These are phyloP conservation scores for Arachnopeziza araneosa DNA, from an alignment of 2,329 filamentous ascomycete genomes.

Conservation along the genomic window DNA sequence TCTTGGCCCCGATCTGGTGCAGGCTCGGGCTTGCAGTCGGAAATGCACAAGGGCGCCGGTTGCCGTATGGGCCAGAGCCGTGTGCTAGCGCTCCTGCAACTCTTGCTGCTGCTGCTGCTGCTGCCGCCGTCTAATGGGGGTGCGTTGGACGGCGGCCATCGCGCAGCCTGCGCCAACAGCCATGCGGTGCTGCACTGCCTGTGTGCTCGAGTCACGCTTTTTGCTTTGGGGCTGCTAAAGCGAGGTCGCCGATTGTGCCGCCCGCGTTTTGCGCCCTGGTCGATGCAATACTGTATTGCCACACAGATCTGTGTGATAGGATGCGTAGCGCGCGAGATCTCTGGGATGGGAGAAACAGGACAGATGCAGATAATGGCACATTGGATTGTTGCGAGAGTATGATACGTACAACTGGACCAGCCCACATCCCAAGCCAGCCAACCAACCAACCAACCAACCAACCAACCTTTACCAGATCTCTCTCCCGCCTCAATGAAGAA, in stretches of 20 bases:
- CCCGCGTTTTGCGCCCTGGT: not conserved
- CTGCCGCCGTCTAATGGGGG: too few species aligned
- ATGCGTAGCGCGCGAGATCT: not conserved
- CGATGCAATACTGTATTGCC: not conserved
- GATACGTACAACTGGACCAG: not conserved
- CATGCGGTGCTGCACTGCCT: not conserved
- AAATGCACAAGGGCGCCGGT: not conserved
- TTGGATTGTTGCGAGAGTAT: not conserved
- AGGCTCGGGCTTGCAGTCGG: not conserved
- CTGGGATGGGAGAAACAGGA: not conserved
- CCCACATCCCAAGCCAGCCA: not conserved
- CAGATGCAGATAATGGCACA: not conserved
- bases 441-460: not conserved
- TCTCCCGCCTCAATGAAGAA: not conserved
- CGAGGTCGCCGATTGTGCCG: not conserved
- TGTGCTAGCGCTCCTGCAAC: too few species aligned
- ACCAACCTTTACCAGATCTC: not conserved
- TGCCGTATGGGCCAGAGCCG: too few species aligned
- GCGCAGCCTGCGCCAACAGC: not conserved
- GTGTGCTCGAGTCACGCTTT: not conserved
- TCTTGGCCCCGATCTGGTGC: not conserved
- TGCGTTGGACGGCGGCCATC: not conserved
- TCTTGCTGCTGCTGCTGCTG: too few species aligned
- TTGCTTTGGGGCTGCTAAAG: not conserved
- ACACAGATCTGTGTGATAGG: conserved; percentile 1